Conservation (phyloP, 208 protist genomes). For the Leishmania tropica region DNA sequence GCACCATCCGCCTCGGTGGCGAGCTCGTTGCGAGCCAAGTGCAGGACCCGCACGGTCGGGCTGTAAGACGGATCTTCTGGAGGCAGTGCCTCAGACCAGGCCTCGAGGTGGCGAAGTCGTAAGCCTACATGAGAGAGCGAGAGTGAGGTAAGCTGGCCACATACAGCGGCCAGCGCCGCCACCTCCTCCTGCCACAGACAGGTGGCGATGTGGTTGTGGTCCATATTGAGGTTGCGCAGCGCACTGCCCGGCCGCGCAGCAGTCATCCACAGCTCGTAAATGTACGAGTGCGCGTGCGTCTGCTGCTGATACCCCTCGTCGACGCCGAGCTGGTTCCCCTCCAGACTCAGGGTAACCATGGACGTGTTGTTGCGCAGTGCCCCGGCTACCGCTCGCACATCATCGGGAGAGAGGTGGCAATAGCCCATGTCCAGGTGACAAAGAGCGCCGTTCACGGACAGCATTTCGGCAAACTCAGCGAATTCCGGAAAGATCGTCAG, state of each 20-base stretch:
- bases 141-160: slow-evolving; percentile 46
- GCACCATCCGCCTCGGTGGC: slow-evolving; percentile 34
- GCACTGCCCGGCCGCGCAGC: slow-evolving; percentile 28
- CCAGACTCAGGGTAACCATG: slow-evolving; percentile 52
- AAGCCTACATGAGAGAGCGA: slow-evolving; percentile 57
- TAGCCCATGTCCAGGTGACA: slow-evolving; percentile 69
- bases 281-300: slow-evolving; percentile 38
- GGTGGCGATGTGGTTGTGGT: slow-evolving; percentile 59
- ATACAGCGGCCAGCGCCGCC: slow-evolving; percentile 44
- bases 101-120: slow-evolving; percentile 39
- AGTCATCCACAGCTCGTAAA: slow-evolving; percentile 43
- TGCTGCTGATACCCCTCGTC: slow-evolving; percentile 20
- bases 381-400: slow-evolving; percentile 42
- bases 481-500: slow-evolving; percentile 44
- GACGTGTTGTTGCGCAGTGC: slow-evolving; percentile 49
- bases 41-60: slow-evolving; percentile 37
- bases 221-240: slow-evolving; percentile 60
- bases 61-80: slow-evolving; percentile 4
- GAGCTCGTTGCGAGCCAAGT: slow-evolving; percentile 65
- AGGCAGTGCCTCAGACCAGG: slow-evolving; percentile 40
- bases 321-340: slow-evolving; percentile 68
- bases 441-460: slow-evolving; percentile 58
- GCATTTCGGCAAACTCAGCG: slow-evolving; percentile 39
- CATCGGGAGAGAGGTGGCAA: slow-evolving; percentile 53
- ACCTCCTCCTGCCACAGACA: slow-evolving; percentile 63